A percentile compares a stretch with the other conserved stretches of the same genome.
Evolutionary conservation across 768 basidiomycete genomes (phyloP).

Genomic region (Leccinum boreale): DNA sequence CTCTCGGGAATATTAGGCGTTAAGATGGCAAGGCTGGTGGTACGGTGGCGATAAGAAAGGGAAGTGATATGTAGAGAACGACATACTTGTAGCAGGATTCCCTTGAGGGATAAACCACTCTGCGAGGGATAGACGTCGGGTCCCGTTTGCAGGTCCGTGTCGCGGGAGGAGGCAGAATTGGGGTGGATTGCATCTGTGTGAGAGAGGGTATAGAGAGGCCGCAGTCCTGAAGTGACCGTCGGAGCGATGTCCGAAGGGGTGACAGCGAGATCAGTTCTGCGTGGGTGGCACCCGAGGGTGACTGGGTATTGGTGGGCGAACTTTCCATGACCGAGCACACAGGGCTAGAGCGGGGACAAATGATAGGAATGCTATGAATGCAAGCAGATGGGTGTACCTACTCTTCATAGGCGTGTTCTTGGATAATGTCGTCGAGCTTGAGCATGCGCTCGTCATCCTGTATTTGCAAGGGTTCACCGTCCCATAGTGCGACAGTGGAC

Average conservation of each 20-base stretch:
- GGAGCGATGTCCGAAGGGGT: slow-evolving; percentile 31
- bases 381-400: slow-evolving; percentile 34
- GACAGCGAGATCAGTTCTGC: slow-evolving; percentile 31
- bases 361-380: background rate
- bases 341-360: slow-evolving; percentile 10
- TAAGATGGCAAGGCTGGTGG: slow-evolving; percentile 68
- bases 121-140: slow-evolving; percentile 45
- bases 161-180: slow-evolving; percentile 66
- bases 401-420: slow-evolving; percentile 76
- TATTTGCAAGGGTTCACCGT: slow-evolving; percentile 42
- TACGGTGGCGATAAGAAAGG: slow-evolving; percentile 14
- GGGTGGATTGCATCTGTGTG: slow-evolving; percentile 47
- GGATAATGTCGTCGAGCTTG: slow-evolving; percentile 68
- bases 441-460: slow-evolving; percentile 56
- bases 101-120: slow-evolving; percentile 67
- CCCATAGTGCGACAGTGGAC: slow-evolving; percentile 42
- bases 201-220: slow-evolving; percentile 34
- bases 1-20: slow-evolving; percentile 78
- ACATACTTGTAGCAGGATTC: slow-evolving; percentile 76
- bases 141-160: slow-evolving; percentile 56
- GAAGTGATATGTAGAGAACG: slow-evolving; percentile 4
- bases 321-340: slow-evolving; percentile 20
- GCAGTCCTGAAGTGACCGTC: slow-evolving; percentile 25
- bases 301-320: slow-evolving; percentile 6
- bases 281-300: slow-evolving; percentile 32